phyloP scores from a whole-genome alignment of 2,329 filamentous ascomycete genomes.

The Beauveria rudraprayagi region DNA sequence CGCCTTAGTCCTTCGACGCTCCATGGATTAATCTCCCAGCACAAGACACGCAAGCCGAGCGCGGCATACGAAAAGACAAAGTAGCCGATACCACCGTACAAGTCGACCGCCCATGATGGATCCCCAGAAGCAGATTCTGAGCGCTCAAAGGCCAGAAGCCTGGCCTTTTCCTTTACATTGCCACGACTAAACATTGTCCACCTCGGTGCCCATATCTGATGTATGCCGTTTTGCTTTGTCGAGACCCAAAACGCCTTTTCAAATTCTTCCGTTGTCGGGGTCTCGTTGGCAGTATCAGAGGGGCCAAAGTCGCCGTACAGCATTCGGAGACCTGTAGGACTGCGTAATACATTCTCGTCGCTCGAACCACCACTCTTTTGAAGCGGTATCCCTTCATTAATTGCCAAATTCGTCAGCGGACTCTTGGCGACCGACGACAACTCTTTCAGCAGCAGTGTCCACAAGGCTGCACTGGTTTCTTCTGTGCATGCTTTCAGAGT shows the following conservation, averaged over 20 bases:
- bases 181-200: slow-evolving; percentile 94
- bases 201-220: slow-evolving; percentile 77
- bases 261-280: slow-evolving; percentile 46
- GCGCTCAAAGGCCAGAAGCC: slow-evolving; percentile 51
- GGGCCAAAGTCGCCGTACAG: slow-evolving; percentile 70
- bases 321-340: slow-evolving; percentile 60
- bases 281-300: slow-evolving; percentile 14
- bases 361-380: slow-evolving; percentile 21
- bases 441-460: slow-evolving; percentile 38
- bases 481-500: slow-evolving; percentile 23
- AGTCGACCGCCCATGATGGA: slow-evolving; percentile 57
- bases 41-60: slow-evolving; percentile 65
- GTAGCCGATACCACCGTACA: slow-evolving; percentile 92
- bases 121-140: slow-evolving; percentile 1
- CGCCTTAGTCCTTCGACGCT: slow-evolving; percentile 74
- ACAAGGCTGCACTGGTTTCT: slow-evolving; percentile 31
- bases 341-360: slow-evolving; percentile 62
- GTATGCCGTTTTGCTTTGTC: slow-evolving; percentile 69
- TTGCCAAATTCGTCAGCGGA: slow-evolving; percentile 47
- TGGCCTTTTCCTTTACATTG: slow-evolving; percentile 81
- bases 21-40: slow-evolving; percentile 89
- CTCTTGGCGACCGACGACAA: slow-evolving; percentile 36
- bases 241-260: slow-evolving; percentile 66
- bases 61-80: slow-evolving; percentile 79
- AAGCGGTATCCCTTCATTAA: slow-evolving; percentile 54